Evolutionary conservation across 352 stramenopile genomes (phyloP).

Genomic region (Pythium biforme): DNA sequence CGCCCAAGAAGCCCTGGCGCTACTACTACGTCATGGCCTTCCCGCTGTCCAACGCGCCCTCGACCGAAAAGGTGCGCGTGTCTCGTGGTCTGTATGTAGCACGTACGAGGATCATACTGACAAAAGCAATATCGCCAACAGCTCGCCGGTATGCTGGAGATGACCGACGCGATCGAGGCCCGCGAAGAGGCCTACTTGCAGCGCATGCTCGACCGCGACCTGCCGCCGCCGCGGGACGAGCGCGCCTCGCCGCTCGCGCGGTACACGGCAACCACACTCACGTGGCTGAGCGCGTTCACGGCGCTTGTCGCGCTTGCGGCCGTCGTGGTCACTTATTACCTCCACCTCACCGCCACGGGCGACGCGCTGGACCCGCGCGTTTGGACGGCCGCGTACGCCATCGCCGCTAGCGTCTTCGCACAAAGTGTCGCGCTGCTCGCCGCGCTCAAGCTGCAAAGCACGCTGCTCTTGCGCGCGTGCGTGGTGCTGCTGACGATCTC

Average conservation of each 20-base stretch:
- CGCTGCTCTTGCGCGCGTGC: slow-evolving; percentile 8
- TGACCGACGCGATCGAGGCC: slow-evolving; percentile 42
- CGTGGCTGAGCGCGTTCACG: slow-evolving; percentile 8
- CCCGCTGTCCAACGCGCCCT: slow-evolving; percentile 33
- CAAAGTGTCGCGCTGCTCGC: slow-evolving; percentile 2
- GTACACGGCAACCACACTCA: background rate
- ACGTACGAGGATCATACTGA: no score
- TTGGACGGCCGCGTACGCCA: slow-evolving; percentile 4
- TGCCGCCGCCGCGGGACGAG: background rate
- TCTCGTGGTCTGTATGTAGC: no score
- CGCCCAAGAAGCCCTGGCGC: slow-evolving; percentile 59
- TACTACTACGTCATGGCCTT: slow-evolving; percentile 69
- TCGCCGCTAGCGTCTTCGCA: background rate
- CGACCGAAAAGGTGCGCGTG: slow-evolving; percentile 43
- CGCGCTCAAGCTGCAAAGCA: background rate
- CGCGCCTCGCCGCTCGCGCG: slow-evolving; percentile 16
- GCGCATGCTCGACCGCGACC: slow-evolving; percentile 36
- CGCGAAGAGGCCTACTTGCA: slow-evolving; percentile 54
- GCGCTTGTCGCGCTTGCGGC: background rate
- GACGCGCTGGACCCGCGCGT: slow-evolving; percentile 15
- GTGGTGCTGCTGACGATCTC: slow-evolving; percentile 18
- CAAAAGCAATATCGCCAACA: no score
- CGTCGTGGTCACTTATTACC: background rate
- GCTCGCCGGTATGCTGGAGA: slow-evolving; percentile 48
- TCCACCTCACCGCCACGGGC: slow-evolving; percentile 9